phyloP scores from a whole-genome alignment of 805 yeast species.

The Sugiyamaella marilandica region DNA sequence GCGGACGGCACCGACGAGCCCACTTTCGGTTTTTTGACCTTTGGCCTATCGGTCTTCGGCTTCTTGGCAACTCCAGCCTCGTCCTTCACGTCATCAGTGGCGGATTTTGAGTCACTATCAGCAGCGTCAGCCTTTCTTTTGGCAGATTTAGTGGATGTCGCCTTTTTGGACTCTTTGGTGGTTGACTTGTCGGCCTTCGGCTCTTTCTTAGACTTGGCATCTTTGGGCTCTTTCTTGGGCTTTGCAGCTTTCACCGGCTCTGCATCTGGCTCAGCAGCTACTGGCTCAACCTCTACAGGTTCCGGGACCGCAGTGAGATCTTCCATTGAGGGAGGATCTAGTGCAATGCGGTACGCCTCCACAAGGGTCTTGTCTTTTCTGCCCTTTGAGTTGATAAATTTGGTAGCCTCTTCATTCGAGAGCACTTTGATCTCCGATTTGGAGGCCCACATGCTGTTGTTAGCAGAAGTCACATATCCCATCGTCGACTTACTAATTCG shows the following conservation, averaged over 20 bases:
- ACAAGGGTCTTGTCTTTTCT: constrained; percentile 43
- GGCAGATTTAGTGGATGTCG: background rate
- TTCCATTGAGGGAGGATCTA: constrained; percentile 46
- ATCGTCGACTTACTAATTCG: constrained; percentile 29
- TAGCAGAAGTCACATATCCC: constrained; percentile 34
- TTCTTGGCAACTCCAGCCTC: constrained; percentile 2
- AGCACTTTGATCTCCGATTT: constrained; percentile 47
- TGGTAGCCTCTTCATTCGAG: constrained; percentile 39
- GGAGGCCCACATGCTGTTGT: constrained; percentile 50
- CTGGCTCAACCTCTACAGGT: background rate
- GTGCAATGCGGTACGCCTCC: constrained; percentile 51
- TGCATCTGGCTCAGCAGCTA: background rate
- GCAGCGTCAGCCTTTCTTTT: constrained; percentile 12
- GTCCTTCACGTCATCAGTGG: background rate
- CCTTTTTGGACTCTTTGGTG: constrained; percentile 5
- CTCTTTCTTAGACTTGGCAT: constrained; percentile 10
- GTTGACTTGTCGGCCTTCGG: too few relatives aligned
- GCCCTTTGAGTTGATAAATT: constrained; percentile 35
- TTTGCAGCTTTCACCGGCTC: background rate
- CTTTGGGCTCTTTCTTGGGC: background rate
- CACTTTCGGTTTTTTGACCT: constrained; percentile 6
- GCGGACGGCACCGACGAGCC: constrained; percentile 15
- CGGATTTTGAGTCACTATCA: background rate
- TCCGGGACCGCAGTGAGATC: constrained; percentile 36
- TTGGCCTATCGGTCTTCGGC: background rate